Evolutionary conservation across 2,329 filamentous ascomycete genomes (phyloP).

Genomic region (Talaromyces sp.): DNA sequence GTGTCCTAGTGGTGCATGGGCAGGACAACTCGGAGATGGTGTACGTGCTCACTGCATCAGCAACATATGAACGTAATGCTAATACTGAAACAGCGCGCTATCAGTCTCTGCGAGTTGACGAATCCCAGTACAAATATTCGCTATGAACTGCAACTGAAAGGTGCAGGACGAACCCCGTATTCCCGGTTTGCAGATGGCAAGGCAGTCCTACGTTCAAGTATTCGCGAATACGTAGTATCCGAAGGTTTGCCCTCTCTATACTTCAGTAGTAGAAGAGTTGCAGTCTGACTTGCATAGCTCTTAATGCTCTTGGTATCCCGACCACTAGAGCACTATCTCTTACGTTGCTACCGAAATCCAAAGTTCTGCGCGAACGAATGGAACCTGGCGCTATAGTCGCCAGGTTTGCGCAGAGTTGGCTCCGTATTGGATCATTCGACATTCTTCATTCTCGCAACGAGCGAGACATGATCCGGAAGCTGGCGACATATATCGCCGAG

Average conservation of each 20-base stretch:
- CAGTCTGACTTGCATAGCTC: conserved; percentile 34
- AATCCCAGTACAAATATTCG: conserved; percentile 67
- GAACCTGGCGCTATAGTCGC: conserved; percentile 93
- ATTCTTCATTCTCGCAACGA: conserved; percentile 81
- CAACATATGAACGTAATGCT: not conserved
- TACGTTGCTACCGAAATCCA: conserved; percentile 68
- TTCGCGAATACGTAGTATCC: conserved; percentile 89
- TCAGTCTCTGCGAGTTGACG: conserved; percentile 86
- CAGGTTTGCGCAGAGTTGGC: conserved; percentile 86
- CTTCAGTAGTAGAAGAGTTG: not conserved
- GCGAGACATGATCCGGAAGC: conserved; percentile 64
- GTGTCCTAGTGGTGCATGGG: conserved; percentile 69
- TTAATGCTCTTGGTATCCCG: conserved; percentile 81
- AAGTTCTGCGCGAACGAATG: conserved; percentile 71
- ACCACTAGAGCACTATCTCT: conserved; percentile 82
- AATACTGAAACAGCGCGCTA: conserved; percentile 58
- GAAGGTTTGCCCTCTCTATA: conserved; percentile 54
- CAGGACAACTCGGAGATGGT: conserved; percentile 91
- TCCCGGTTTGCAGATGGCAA: conserved; percentile 95
- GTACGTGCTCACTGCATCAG: conserved; percentile 26
- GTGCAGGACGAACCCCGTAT: conserved; percentile 89
- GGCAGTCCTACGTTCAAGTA: conserved; percentile 86
- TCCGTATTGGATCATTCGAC: conserved; percentile 94
- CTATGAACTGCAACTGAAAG: conserved; percentile 93
- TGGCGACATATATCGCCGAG: conserved; percentile 81